Percentiles rank a stretch among this genome's conserved stretches.
These are phyloP conservation scores for Fusarium vanettenii DNA, from an alignment of 2,329 filamentous ascomycete genomes.

Conservation along the genomic window DNA sequence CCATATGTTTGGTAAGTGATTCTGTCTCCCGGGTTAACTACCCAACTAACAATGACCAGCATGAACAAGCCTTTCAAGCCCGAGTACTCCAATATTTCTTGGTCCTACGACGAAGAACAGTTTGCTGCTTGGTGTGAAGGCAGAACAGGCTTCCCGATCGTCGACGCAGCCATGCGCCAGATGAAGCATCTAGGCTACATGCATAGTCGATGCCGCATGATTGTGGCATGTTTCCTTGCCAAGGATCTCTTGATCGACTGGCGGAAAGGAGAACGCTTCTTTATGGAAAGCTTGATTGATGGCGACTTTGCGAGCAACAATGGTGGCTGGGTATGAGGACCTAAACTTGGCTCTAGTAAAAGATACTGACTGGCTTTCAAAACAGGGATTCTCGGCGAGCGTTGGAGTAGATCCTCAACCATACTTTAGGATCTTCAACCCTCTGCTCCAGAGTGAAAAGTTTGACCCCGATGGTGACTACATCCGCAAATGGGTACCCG, in stretches of 20 bases:
- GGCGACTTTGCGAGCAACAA: conserved; percentile 86
- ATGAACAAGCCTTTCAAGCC: conserved; percentile 79
- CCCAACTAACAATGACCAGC: conserved; percentile 30
- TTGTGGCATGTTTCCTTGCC: conserved; percentile 81
- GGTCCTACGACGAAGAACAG: conserved; percentile 78
- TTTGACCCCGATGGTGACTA: conserved; percentile 84
- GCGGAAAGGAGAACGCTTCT: conserved; percentile 83
- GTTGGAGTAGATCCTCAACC: conserved; percentile 87
- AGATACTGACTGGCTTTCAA: not conserved
- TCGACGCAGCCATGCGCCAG: conserved; percentile 90
- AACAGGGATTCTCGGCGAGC: conserved; percentile 62
- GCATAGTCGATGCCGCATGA: conserved; percentile 89
- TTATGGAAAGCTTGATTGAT: conserved; percentile 84
- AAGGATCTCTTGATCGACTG: conserved; percentile 88
- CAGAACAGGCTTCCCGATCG: conserved; percentile 82
- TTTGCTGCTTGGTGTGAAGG: conserved; percentile 82
- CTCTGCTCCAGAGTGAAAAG: conserved; percentile 84
- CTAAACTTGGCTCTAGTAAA: not conserved
- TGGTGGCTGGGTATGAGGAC: conserved; percentile 58
- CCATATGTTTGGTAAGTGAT: conserved; percentile 78
- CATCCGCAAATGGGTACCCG: conserved; percentile 85
- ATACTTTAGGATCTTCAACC: conserved; percentile 93
- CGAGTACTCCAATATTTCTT: conserved; percentile 83
- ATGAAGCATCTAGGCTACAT: conserved; percentile 76
- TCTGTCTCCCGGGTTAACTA: not conserved